A percentile compares a stretch with the other conserved stretches of the same genome.
Conservation (phyloP, 768 basidiomycete species). For the Nevesoporus exiguus region DNA sequence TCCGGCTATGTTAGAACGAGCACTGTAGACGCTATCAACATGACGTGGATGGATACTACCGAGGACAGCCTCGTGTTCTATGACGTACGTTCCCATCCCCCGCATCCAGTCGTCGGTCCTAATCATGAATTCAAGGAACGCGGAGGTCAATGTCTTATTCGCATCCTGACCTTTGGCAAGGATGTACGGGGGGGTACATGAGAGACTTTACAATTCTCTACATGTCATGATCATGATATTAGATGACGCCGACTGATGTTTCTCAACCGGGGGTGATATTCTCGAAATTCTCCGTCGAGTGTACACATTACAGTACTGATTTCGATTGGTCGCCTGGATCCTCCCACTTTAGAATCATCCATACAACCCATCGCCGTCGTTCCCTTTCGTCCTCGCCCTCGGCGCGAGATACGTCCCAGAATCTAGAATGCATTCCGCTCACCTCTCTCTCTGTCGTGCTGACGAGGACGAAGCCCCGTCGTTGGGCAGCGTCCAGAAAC, state of each 20-base stretch:
- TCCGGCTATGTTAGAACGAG: conserved; percentile 31
- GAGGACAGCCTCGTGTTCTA: conserved; percentile 61
- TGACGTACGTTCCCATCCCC: conserved; percentile 38
- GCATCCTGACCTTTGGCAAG: conserved; percentile 31
- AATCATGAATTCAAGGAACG: conserved; percentile 22
- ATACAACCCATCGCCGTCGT: conserved; percentile 68
- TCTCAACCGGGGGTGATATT: not conserved
- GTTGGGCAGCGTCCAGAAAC: conserved; percentile 41
- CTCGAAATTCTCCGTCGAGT: not conserved
- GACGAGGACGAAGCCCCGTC: conserved; percentile 45
- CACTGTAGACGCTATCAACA: conserved; percentile 42
- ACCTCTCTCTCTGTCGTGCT: conserved; percentile 48
- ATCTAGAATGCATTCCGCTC: conserved; percentile 35
- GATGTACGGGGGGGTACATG: conserved; percentile 16
- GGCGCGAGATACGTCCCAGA: conserved; percentile 51
- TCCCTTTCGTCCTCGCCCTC: conserved; percentile 64
- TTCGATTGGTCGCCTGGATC: not conserved
- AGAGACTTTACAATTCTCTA: conserved; percentile 9
- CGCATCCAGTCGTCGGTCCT: not conserved
- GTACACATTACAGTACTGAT: conserved; percentile 11
- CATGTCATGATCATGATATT: conserved; percentile 4
- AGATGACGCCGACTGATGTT: not conserved
- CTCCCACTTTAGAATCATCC: conserved; percentile 56
- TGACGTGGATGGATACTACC: conserved; percentile 52
- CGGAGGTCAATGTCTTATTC: conserved; percentile 33